phyloP scores from a whole-genome alignment of 1,139 yeast species.

The Yamadazyma dendronema region DNA sequence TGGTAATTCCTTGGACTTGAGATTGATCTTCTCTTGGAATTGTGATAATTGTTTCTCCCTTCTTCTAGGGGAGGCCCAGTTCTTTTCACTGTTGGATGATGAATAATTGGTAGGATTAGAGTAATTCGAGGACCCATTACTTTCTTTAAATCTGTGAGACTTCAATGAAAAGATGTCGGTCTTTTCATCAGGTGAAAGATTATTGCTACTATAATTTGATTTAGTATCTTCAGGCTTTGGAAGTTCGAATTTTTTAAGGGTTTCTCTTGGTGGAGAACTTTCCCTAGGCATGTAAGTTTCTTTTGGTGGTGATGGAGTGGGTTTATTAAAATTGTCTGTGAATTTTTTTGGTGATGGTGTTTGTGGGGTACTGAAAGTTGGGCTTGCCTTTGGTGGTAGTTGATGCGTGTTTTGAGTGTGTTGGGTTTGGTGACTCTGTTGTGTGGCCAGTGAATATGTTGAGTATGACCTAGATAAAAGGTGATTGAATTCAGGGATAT shows the following conservation, averaged over 20 bases:
- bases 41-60: constrained; percentile 34
- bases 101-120: constrained; percentile 50
- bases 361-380: not conserved
- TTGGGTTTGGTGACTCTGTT: constrained; percentile 6
- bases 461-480: constrained; percentile 37
- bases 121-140: constrained; percentile 41
- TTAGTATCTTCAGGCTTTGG: constrained; percentile 19
- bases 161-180: constrained; percentile 33
- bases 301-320: constrained; percentile 1
- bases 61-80: constrained; percentile 56
- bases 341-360: not conserved
- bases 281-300: not conserved
- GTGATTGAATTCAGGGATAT: constrained; percentile 35
- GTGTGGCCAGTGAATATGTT: constrained; percentile 21
- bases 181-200: constrained; percentile 28
- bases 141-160: constrained; percentile 19
- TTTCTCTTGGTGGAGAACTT: constrained; percentile 1
- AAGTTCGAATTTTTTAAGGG: constrained; percentile 8
- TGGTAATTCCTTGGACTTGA: constrained; percentile 34
- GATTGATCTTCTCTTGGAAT: constrained; percentile 42
- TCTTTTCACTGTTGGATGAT: constrained; percentile 30
- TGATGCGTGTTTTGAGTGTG: not conserved
- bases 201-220: constrained; percentile 20
- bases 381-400: not conserved
- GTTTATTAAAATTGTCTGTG: not conserved